Conservation (phyloP, 495 filamentous ascomycete genomes). For the Lichenothelia convexa region DNA sequence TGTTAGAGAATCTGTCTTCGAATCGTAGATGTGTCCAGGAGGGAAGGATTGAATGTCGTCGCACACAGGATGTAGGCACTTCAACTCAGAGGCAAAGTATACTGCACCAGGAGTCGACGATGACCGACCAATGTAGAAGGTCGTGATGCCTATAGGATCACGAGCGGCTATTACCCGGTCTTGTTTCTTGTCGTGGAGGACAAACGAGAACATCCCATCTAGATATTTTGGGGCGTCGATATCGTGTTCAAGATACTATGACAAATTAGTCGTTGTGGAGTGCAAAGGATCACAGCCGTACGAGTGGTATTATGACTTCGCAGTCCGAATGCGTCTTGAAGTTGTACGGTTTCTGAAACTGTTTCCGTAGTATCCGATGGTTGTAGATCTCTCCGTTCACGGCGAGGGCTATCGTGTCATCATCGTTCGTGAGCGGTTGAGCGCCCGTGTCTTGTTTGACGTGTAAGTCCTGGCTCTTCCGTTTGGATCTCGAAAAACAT, state of each 20-base stretch:
- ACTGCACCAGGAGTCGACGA: slow-evolving; percentile 63
- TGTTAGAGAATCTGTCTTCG: slow-evolving; percentile 58
- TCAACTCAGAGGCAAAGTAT: slow-evolving; percentile 94
- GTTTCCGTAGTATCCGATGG: slow-evolving; percentile 81
- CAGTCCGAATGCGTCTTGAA: slow-evolving; percentile 98
- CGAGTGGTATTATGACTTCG: slow-evolving; percentile 93
- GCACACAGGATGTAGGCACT: slow-evolving; percentile 82
- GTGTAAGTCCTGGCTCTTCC: slow-evolving; percentile 9
- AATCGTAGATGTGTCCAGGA: slow-evolving; percentile 90
- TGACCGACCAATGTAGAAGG: slow-evolving; percentile 86
- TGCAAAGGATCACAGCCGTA: slow-evolving; percentile 26
- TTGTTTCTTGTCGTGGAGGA: slow-evolving; percentile 82
- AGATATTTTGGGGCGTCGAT: slow-evolving; percentile 85
- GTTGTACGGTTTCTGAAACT: slow-evolving; percentile 57
- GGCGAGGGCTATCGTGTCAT: slow-evolving; percentile 70
- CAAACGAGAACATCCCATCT: slow-evolving; percentile 99
- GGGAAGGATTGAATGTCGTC: slow-evolving; percentile 90
- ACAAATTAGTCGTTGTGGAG: slow-evolving; percentile 13
- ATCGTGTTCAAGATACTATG: slow-evolving; percentile 77
- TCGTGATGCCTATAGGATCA: slow-evolving; percentile 94
- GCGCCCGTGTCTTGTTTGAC: slow-evolving; percentile 70
- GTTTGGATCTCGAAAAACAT: slow-evolving; percentile 19
- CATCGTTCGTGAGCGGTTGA: slow-evolving; percentile 83
- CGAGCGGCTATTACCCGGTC: slow-evolving; percentile 85
- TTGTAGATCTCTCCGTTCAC: slow-evolving; percentile 99